Conservation (phyloP, 2,329 filamentous ascomycete species). For the Leptodontidium sp. region DNA sequence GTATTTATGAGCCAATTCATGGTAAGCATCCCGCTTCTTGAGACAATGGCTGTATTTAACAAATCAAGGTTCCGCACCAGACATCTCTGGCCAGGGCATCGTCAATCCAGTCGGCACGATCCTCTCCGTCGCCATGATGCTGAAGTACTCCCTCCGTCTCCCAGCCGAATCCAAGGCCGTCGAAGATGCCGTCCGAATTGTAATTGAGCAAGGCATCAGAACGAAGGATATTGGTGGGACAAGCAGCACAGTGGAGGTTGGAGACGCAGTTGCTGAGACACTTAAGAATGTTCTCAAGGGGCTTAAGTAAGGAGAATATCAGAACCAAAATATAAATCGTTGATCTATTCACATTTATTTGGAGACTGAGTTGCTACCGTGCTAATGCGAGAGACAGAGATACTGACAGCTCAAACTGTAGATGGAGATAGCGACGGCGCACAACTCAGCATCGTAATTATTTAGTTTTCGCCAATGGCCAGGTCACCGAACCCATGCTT, state of each 20-base stretch:
- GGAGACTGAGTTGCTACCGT: neutral
- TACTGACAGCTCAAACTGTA: neutral
- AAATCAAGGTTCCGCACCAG: constrained; percentile 78
- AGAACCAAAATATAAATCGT: constrained; percentile 7
- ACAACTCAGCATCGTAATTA: neutral
- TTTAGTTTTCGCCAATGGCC: neutral
- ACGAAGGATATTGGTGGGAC: constrained; percentile 88
- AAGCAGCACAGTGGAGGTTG: constrained; percentile 77
- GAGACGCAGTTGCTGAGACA: constrained; percentile 81
- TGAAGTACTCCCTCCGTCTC: constrained; percentile 88
- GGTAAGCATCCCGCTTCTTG: constrained; percentile 59
- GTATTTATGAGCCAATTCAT: constrained; percentile 98
- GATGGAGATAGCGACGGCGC: neutral
- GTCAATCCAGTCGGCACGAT: constrained; percentile 94
- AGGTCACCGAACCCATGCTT: neutral
- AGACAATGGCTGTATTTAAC: neutral
- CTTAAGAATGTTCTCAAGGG: constrained; percentile 69
- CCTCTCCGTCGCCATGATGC: constrained; percentile 93
- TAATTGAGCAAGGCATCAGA: constrained; percentile 79
- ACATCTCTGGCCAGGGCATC: constrained; percentile 90
- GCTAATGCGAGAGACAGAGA: neutral
- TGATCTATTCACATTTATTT: neutral
- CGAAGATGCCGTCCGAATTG: constrained; percentile 80
- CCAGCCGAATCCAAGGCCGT: constrained; percentile 79
- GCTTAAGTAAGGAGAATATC: constrained; percentile 29